phyloP scores from a whole-genome alignment of 108 stramenopile species.

The Parietichytrium sp. region DNA sequence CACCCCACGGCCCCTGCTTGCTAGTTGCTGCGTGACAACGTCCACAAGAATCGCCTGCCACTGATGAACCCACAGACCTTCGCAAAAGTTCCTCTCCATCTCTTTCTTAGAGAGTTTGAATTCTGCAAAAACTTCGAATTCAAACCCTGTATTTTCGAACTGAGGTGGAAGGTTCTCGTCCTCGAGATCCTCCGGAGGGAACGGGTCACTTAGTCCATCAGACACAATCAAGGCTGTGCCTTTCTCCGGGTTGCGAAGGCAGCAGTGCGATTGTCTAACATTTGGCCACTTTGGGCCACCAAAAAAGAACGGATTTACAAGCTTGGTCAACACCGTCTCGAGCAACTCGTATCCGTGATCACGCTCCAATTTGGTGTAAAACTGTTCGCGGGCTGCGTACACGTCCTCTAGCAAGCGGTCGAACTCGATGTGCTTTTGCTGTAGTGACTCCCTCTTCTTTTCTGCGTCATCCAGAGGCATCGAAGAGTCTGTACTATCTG shows the following conservation, averaged over 20 bases:
- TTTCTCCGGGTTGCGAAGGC: not conserved
- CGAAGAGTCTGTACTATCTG: no score
- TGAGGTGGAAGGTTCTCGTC: not conserved
- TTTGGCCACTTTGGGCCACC: constrained; percentile 5
- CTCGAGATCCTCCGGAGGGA: not conserved
- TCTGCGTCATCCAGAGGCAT: no score
- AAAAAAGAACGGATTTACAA: constrained; percentile 22
- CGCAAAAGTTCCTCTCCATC: not conserved
- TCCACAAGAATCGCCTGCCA: constrained; percentile 18
- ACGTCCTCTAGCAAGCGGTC: not conserved
- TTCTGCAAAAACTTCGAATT: constrained; percentile 7
- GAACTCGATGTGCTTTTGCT: not conserved
- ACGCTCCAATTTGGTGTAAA: not conserved
- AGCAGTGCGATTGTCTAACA: not conserved
- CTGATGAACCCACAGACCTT: not conserved
- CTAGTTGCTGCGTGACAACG: not conserved
- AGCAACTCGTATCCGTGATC: not conserved
- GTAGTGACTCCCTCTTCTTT: no score
- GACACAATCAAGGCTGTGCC: not conserved
- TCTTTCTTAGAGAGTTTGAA: not conserved
- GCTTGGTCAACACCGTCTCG: constrained; percentile 2
- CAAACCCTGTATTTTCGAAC: not conserved
- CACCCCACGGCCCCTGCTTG: not conserved
- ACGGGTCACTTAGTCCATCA: constrained; percentile 15
- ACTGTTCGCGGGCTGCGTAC: not conserved